Evolutionary conservation across 495 filamentous ascomycete species (phyloP).

Genomic region (Beverwykella pulmonaria): DNA sequence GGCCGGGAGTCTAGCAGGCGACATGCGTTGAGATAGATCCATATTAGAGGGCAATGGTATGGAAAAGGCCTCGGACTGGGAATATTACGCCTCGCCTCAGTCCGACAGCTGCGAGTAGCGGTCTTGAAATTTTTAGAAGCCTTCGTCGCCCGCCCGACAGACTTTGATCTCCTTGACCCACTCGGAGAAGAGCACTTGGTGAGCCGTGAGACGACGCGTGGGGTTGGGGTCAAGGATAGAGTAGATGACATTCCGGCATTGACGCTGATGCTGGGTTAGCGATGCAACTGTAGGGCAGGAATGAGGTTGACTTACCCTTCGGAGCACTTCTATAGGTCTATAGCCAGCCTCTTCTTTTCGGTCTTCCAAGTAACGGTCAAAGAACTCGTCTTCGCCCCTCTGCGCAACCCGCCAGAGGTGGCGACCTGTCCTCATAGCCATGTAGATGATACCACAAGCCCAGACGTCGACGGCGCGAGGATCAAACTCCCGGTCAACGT

Average conservation of each 20-base stretch:
- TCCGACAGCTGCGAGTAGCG: neutral
- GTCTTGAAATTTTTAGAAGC: conserved; percentile 53
- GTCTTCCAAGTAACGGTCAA: conserved; percentile 87
- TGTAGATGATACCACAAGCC: conserved; percentile 98
- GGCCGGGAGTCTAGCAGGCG: neutral
- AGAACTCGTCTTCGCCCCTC: conserved; percentile 96
- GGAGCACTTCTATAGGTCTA: conserved; percentile 90
- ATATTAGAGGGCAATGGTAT: neutral
- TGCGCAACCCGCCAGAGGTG: conserved; percentile 96
- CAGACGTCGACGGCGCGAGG: conserved; percentile 95
- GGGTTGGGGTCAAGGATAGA: conserved; percentile 97
- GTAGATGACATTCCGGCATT: conserved; percentile 98
- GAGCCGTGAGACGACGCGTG: conserved; percentile 86
- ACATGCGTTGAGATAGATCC: conserved; percentile 14
- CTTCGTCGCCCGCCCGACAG: conserved; percentile 94
- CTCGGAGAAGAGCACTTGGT: conserved; percentile 95
- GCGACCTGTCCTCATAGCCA: conserved; percentile 97
- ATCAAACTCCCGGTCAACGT: conserved; percentile 92
- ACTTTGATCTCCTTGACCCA: conserved; percentile 97
- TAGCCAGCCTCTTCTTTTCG: conserved; percentile 93
- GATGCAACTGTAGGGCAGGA: neutral
- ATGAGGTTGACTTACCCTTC: conserved; percentile 69
- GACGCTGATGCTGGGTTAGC: conserved; percentile 67
- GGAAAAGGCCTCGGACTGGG: neutral
- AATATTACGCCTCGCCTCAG: conserved; percentile 10